Conservation (phyloP, 257 asterid species). For the Ballota nigra region DNA sequence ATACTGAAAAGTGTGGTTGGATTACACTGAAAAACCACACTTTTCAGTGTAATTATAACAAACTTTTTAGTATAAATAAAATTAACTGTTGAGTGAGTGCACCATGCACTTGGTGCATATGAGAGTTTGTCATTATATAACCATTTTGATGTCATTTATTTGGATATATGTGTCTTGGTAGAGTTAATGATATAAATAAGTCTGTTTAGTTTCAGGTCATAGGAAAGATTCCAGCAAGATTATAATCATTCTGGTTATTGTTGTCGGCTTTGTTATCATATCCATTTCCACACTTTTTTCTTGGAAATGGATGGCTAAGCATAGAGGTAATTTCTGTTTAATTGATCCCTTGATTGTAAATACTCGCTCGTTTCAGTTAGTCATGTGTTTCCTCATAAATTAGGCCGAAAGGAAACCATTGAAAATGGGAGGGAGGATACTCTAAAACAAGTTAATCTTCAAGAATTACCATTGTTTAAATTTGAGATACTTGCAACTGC, state of each 20-base stretch:
- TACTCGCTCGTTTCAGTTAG: no score
- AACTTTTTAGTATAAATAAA: no score
- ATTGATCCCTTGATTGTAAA: neutral
- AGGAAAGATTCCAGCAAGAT: conserved; percentile 6
- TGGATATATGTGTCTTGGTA: no score
- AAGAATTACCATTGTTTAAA: neutral
- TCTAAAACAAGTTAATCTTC: neutral
- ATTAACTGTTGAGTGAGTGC: no score
- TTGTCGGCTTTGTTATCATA: conserved; percentile 20
- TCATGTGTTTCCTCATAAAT: neutral
- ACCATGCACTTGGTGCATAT: no score
- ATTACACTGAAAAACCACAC: no score
- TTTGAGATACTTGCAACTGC: neutral
- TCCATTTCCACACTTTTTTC: conserved; percentile 19
- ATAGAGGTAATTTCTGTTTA: conserved; percentile 49
- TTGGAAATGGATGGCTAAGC: conserved; percentile 37
- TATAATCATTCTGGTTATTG: conserved; percentile 24
- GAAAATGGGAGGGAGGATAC: neutral
- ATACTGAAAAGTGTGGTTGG: no score
- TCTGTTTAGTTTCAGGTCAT: conserved; percentile 26
- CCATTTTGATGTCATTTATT: no score
- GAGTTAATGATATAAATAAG: neutral
- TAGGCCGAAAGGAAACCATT: conserved; percentile 24
- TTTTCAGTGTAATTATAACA: no score
- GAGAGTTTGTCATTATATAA: no score